These are phyloP conservation scores for Serendipita sp. DNA, from an alignment of 768 basidiomycete species.

Conservation along the genomic window DNA sequence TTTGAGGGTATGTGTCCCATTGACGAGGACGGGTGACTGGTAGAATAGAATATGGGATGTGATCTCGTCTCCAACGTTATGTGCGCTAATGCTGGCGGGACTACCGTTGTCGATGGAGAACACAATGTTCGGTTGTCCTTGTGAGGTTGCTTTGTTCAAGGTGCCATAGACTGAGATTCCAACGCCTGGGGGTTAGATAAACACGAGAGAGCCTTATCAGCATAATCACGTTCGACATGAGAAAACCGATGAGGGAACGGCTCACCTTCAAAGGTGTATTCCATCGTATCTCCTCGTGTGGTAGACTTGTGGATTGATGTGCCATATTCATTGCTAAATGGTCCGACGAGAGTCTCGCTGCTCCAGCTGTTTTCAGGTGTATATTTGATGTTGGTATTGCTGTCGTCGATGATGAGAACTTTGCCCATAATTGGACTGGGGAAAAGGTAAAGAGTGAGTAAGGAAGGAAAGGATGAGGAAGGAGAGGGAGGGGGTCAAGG, in stretches of 20 bases:
- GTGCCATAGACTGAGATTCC: not conserved
- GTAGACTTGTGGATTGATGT: not conserved
- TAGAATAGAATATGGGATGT: not conserved
- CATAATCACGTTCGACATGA: too few species aligned
- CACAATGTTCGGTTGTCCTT: not conserved
- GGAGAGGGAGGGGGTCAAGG: too few species aligned
- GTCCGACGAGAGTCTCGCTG: not conserved
- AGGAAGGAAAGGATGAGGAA: too few species aligned
- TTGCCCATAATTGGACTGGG: not conserved
- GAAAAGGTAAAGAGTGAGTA: too few species aligned
- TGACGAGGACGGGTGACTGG: not conserved
- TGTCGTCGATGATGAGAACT: not conserved
- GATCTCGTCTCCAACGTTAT: not conserved
- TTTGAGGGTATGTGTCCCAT: not conserved
- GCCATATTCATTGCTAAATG: not conserved
- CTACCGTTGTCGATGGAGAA: not conserved
- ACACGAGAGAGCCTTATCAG: too few species aligned
- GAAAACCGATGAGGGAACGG: too few species aligned
- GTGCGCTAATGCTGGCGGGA: not conserved
- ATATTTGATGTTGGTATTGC: not conserved
- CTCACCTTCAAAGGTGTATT: not conserved
- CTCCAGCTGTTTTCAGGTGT: not conserved
- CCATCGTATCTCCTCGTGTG: not conserved
- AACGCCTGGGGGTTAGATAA: not conserved
- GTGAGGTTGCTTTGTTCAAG: not conserved